These are phyloP conservation scores for Carex cristatella DNA, from an alignment of 176 grass and related monocot species.

Conservation along the genomic window DNA sequence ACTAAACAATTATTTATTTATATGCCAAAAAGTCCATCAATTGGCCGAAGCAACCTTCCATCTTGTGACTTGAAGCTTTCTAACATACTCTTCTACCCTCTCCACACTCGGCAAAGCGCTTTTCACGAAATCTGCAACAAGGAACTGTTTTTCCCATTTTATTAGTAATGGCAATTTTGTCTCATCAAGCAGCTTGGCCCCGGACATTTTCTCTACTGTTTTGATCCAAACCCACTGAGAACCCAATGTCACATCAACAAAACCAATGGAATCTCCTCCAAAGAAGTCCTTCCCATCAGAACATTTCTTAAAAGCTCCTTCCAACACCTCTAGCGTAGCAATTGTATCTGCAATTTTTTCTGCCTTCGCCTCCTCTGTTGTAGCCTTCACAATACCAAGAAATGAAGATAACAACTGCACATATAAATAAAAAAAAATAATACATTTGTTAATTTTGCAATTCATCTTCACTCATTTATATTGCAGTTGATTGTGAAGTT, in stretches of 20 bases:
- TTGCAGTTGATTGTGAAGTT: too few relatives aligned
- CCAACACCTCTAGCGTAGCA: slow-evolving; percentile 14
- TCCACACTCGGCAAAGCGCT: slow-evolving; percentile 27
- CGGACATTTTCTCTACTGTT: slow-evolving; percentile 1
- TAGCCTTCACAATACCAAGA: slow-evolving; percentile 19
- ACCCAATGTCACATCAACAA: slow-evolving; percentile 28
- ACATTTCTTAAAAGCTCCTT: slow-evolving; percentile 22
- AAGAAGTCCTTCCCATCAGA: slow-evolving; percentile 33
- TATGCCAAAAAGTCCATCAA: background rate
- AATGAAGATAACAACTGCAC: slow-evolving; percentile 24
- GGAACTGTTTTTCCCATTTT: slow-evolving; percentile 27
- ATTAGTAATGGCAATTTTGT: slow-evolving; percentile 23
- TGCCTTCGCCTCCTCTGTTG: slow-evolving; percentile 13
- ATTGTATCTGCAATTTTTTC: background rate
- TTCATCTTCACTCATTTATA: background rate
- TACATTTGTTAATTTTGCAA: too few relatives aligned
- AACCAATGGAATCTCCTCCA: slow-evolving; percentile 31
- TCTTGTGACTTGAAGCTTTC: background rate
- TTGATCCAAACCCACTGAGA: slow-evolving; percentile 18
- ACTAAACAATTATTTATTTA: background rate
- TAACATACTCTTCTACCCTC: slow-evolving; percentile 12
- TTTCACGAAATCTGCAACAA: slow-evolving; percentile 20
- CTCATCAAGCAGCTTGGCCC: slow-evolving; percentile 29
- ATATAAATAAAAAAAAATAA: too few relatives aligned
- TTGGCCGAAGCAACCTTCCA: slow-evolving; percentile 3